A percentile compares a stretch with the other conserved stretches of the same genome.
phyloP scores from a whole-genome alignment of 495 filamentous ascomycete species.

The Usnea hakonensis region DNA sequence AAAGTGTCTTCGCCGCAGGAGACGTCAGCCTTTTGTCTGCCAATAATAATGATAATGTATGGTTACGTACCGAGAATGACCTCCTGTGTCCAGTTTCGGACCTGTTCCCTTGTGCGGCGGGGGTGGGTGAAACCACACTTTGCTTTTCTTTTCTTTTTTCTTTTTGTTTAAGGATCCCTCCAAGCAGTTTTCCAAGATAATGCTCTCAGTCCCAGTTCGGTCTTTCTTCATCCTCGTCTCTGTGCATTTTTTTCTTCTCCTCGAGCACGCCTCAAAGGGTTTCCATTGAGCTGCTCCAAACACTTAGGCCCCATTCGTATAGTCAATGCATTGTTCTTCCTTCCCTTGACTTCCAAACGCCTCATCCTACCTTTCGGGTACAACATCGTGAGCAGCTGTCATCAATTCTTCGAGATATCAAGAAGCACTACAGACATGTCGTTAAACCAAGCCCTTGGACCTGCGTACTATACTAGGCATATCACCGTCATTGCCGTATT shows the following conservation, averaged over 20 bases:
- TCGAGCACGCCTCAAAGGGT: background rate
- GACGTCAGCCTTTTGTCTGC: background rate
- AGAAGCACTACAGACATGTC: background rate
- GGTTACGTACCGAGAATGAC: background rate
- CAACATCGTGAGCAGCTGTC: too few relatives aligned
- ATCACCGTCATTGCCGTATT: slow-evolving; percentile 12
- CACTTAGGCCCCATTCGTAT: background rate
- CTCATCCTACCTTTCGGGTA: too few relatives aligned
- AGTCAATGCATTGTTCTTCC: too few relatives aligned
- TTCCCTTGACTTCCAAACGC: background rate
- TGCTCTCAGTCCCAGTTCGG: background rate
- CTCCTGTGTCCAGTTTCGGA: background rate
- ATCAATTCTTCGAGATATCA: background rate
- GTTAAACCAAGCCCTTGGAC: background rate
- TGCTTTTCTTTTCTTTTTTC: too few relatives aligned
- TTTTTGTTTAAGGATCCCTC: background rate
- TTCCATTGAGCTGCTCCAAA: background rate
- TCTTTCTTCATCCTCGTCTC: background rate
- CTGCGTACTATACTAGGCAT: background rate
- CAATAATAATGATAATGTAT: too few relatives aligned
- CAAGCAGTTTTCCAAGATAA: background rate
- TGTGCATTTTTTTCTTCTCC: background rate
- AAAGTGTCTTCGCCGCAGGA: background rate
- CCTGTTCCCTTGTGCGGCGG: background rate
- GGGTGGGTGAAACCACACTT: background rate